phyloP scores from a whole-genome alignment of 75 land plant species.

The Cunninghamia lanceolata region DNA sequence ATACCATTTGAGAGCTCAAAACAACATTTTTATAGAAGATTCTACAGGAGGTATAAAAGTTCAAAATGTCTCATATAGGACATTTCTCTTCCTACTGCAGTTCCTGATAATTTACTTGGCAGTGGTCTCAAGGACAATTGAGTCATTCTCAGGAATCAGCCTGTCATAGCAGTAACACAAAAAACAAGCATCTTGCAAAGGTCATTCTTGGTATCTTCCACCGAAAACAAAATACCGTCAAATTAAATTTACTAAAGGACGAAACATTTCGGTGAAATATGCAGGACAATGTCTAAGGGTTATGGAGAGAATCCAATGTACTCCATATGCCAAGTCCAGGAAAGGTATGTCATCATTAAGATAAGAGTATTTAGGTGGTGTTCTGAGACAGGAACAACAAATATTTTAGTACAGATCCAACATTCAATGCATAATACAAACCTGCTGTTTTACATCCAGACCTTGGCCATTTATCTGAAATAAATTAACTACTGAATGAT shows the following conservation, averaged over 20 bases:
- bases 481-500: background rate
- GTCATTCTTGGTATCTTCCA: background rate
- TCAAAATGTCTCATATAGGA: background rate
- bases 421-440: background rate
- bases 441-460: background rate
- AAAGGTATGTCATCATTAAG: background rate
- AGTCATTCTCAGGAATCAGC: slow-evolving; percentile 1
- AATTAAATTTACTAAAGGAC: background rate
- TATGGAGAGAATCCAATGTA: background rate
- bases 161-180: background rate
- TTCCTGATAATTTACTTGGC: background rate
- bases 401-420: background rate
- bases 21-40: background rate
- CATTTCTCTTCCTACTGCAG: background rate
- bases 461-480: background rate
- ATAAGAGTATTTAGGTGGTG: background rate
- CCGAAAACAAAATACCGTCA: background rate
- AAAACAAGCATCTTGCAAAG: background rate
- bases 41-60: background rate
- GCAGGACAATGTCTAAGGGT: background rate
- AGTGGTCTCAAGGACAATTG: background rate
- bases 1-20: slow-evolving; percentile 1
- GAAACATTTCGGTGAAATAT: background rate
- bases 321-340: background rate
- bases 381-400: background rate